These are phyloP conservation scores for Cicer pinnatifidum DNA, from an alignment of 306 rosid species.

Conservation along the genomic window DNA sequence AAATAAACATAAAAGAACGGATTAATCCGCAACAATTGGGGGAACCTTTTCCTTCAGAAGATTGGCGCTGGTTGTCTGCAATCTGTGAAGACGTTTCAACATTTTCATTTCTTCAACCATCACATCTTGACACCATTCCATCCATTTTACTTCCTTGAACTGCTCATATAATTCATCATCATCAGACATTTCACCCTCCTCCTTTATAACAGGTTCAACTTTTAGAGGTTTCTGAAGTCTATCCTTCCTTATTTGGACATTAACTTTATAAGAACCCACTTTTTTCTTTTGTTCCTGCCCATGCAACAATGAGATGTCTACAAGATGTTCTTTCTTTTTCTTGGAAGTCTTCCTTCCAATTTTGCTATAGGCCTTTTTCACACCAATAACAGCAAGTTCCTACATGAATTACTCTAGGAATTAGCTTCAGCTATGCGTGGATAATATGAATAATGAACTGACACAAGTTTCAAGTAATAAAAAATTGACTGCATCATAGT, in stretches of 20 bases:
- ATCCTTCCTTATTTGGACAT: constrained; percentile 60
- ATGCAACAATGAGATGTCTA: constrained; percentile 54
- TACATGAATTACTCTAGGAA: constrained; percentile 29
- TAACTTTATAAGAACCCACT: constrained; percentile 50
- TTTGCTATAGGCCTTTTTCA: constrained; percentile 64
- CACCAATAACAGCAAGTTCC: constrained; percentile 87
- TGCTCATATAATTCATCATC: constrained; percentile 93
- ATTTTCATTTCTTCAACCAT: constrained; percentile 84
- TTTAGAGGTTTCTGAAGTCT: constrained; percentile 63
- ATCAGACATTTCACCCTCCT: constrained; percentile 99
- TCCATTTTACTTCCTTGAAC: constrained; percentile 97
- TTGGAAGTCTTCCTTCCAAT: constrained; percentile 72
- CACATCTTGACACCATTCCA: constrained; percentile 99
- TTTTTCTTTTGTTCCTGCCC: constrained; percentile 72
- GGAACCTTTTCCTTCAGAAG: constrained; percentile 91
- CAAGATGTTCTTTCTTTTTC: constrained; percentile 69
- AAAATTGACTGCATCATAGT: neutral
- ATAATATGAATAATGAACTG: constrained; percentile 23
- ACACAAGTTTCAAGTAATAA: constrained; percentile 27
- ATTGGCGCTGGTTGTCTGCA: constrained; percentile 88
- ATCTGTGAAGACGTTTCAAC: constrained; percentile 76
- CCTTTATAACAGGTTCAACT: constrained; percentile 82
- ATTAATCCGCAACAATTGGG: neutral
- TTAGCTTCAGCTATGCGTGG: constrained; percentile 11
- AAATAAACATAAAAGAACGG: constrained; percentile 14